phyloP scores from a whole-genome alignment of 1,284 basidiomycete genomes.

The Rhizoctonia solani region DNA sequence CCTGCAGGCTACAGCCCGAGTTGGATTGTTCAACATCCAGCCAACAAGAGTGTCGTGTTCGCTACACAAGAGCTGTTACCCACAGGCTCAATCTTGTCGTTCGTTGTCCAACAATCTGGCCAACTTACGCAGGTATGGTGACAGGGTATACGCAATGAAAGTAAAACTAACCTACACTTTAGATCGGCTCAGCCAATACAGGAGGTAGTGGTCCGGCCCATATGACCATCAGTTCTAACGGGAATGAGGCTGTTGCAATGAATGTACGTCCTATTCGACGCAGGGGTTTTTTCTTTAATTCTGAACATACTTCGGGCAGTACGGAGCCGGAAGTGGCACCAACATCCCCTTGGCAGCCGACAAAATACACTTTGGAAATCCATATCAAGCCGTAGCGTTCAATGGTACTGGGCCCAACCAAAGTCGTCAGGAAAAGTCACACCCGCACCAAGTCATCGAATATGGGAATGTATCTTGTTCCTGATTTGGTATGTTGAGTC shows the following conservation, averaged over 20 bases:
- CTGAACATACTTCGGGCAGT: constrained; percentile 10
- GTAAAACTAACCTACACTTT: not conserved
- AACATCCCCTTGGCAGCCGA: constrained; percentile 29
- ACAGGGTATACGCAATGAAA: not conserved
- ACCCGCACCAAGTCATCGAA: constrained; percentile 39
- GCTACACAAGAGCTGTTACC: constrained; percentile 8
- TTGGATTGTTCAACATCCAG: constrained; percentile 35
- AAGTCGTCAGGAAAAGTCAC: constrained; percentile 33
- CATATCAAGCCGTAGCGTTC: constrained; percentile 26
- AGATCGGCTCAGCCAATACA: constrained; percentile 4
- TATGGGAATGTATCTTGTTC: constrained; percentile 37
- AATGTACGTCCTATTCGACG: constrained; percentile 35
- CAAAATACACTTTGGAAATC: constrained; percentile 14
- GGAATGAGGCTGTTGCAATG: constrained; percentile 35
- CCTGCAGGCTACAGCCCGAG: constrained; percentile 34
- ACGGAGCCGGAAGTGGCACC: constrained; percentile 23
- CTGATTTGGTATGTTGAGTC: constrained; percentile 36
- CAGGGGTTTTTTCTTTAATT: not conserved
- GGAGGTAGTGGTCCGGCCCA: constrained; percentile 32
- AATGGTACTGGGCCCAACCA: constrained; percentile 37
- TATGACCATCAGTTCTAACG: constrained; percentile 25
- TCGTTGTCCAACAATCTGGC: not conserved
- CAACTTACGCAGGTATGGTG: constrained; percentile 12
- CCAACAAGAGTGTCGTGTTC: constrained; percentile 26
- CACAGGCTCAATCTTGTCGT: constrained; percentile 21